Conservation (phyloP, 495 filamentous ascomycete species). For the Thermothielavioides terrestris region DNA sequence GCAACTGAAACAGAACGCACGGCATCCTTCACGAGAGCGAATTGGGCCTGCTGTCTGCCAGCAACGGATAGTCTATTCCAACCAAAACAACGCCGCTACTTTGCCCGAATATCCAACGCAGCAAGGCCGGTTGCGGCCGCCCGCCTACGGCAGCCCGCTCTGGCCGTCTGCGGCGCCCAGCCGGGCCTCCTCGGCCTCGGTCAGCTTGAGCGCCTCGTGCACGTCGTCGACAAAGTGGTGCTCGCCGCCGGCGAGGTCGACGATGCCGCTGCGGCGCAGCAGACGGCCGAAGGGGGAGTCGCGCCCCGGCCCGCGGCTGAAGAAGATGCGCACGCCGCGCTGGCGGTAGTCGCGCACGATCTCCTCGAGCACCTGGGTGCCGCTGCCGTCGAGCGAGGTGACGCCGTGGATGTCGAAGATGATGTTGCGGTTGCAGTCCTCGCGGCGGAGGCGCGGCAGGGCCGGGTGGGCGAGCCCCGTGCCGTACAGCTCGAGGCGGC, state of each 20-base stretch:
- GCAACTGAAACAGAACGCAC: too few species aligned
- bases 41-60: too few species aligned
- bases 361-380: constrained; percentile 82
- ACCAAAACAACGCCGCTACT: not conserved
- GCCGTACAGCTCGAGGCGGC: constrained; percentile 81
- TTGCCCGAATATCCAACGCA: not conserved
- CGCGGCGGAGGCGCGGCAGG: constrained; percentile 61
- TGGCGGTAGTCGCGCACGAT: constrained; percentile 72
- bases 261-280: constrained; percentile 73
- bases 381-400: constrained; percentile 83
- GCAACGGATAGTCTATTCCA: too few species aligned
- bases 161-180: not conserved
- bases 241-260: constrained; percentile 66
- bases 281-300: constrained; percentile 58
- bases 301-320: constrained; percentile 62
- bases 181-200: constrained; percentile 52
- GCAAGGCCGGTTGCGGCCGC: not conserved
- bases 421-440: constrained; percentile 74
- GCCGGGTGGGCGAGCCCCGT: constrained; percentile 77
- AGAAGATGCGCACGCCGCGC: constrained; percentile 73
- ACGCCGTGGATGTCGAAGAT: constrained; percentile 98
- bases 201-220: constrained; percentile 70
- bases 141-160: too few species aligned
- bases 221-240: constrained; percentile 74
- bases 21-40: too few species aligned